Evolutionary conservation across 495 filamentous ascomycete genomes (phyloP).

Genomic region (Wilcoxina mikolae): DNA sequence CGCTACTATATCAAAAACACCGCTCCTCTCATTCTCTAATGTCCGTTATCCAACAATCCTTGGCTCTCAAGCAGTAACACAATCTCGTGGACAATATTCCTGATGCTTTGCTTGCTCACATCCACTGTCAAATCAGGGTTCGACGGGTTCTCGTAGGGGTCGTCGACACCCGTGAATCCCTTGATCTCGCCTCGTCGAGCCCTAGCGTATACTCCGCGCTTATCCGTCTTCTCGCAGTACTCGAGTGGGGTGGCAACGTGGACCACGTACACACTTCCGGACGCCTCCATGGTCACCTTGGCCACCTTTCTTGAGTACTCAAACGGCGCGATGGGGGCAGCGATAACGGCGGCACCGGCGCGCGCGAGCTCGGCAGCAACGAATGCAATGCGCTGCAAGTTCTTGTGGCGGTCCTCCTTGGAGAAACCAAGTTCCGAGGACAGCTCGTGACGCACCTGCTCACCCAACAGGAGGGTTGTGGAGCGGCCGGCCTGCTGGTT

Average conservation of each 20-base stretch:
- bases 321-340: conserved; percentile 92
- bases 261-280: conserved; percentile 81
- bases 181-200: conserved; percentile 86
- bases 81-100: conserved; percentile 94
- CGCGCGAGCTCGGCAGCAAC: conserved; percentile 88
- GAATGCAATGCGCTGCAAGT: conserved; percentile 92
- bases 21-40: no score
- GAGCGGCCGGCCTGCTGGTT: conserved; percentile 96
- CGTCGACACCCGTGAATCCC: conserved; percentile 96
- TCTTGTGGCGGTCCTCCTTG: conserved; percentile 80
- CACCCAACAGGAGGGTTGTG: conserved; percentile 83
- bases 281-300: conserved; percentile 68
- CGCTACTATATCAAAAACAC: no score
- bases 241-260: conserved; percentile 89
- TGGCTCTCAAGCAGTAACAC: conserved; percentile 78
- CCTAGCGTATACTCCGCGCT: conserved; percentile 72
- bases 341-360: conserved; percentile 87
- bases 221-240: conserved; percentile 88
- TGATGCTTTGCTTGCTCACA: conserved; percentile 66
- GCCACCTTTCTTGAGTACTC: conserved; percentile 60
- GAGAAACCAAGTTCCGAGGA: conserved; percentile 93
- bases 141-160: conserved; percentile 76
- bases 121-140: conserved; percentile 81
- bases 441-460: conserved; percentile 85
- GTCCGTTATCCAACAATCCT: conserved; percentile 52